A percentile compares a stretch with the other conserved stretches of the same genome.
Conservation (phyloP, 140 eudicot genomes). For the Senecio squalidus region DNA sequence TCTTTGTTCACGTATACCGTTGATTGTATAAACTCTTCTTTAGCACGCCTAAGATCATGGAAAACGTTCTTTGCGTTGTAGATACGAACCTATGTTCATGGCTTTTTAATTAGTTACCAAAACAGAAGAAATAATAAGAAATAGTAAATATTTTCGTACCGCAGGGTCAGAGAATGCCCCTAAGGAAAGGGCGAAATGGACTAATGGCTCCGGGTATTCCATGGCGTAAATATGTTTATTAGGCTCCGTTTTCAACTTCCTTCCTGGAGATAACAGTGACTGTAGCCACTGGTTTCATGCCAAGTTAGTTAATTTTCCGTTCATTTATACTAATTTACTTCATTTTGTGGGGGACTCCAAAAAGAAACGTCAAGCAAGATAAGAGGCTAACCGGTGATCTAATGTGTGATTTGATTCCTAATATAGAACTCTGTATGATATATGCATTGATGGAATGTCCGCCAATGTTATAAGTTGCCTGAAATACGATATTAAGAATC, state of each 20-base stretch:
- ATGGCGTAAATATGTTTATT: constrained; percentile 50
- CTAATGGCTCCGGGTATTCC: constrained; percentile 84
- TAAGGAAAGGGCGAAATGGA: constrained; percentile 78
- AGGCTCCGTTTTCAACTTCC: constrained; percentile 52
- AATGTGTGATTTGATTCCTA: constrained; percentile 75
- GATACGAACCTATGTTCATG: constrained; percentile 47
- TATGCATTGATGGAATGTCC: constrained; percentile 75
- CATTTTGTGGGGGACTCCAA: no score
- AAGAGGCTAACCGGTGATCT: constrained; percentile 63
- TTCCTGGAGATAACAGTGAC: constrained; percentile 70
- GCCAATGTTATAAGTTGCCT: constrained; percentile 83
- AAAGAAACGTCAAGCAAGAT: background rate
- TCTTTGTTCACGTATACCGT: constrained; percentile 60
- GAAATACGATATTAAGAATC: constrained; percentile 9
- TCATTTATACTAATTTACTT: no score
- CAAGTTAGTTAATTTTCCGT: constrained; percentile 21
- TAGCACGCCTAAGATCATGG: constrained; percentile 60
- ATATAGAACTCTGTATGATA: constrained; percentile 65
- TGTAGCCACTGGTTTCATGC: constrained; percentile 77
- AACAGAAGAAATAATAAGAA: no score
- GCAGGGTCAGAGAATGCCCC: constrained; percentile 76
- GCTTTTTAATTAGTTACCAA: no score
- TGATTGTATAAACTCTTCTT: constrained; percentile 61
- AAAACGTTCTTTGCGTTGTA: constrained; percentile 59
- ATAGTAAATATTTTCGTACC: constrained; percentile 44